Evolutionary conservation across 306 rosid genomes (phyloP).

Genomic region (Oemleria cerasiformis): DNA sequence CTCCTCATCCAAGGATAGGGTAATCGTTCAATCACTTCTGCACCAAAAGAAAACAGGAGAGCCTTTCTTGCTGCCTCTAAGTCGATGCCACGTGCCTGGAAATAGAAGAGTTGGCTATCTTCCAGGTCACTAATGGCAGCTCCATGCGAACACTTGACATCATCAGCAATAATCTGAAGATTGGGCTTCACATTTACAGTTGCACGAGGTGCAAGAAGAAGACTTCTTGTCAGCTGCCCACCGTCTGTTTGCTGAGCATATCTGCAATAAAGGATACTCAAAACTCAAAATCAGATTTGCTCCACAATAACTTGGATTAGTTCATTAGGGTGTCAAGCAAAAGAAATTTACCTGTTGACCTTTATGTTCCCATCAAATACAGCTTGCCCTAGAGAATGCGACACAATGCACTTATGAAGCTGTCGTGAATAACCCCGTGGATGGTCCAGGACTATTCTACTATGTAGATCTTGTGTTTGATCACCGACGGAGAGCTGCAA

Average conservation of each 20-base stretch:
- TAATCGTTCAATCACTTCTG: slow-evolving; percentile 68
- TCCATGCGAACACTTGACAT: slow-evolving; percentile 95
- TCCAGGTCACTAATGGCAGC: slow-evolving; percentile 96
- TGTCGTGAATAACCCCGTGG: slow-evolving; percentile 90
- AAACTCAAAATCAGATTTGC: too few species aligned
- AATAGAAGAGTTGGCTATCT: slow-evolving; percentile 78
- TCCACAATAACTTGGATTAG: too few species aligned
- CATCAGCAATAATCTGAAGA: slow-evolving; percentile 90
- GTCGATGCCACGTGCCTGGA: slow-evolving; percentile 82
- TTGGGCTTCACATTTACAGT: slow-evolving; percentile 87
- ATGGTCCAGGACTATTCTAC: slow-evolving; percentile 76
- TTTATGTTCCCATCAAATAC: slow-evolving; percentile 86
- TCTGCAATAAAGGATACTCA: slow-evolving; percentile 30
- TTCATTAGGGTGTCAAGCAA: background rate
- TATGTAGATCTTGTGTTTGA: slow-evolving; percentile 93
- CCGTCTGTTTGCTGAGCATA: slow-evolving; percentile 96
- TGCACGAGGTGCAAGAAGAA: slow-evolving; percentile 92
- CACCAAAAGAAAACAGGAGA: slow-evolving; percentile 76
- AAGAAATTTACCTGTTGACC: slow-evolving; percentile 78
- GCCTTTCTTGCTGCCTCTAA: slow-evolving; percentile 70
- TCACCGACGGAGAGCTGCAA: slow-evolving; percentile 68
- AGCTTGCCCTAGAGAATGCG: slow-evolving; percentile 86
- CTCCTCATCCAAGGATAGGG: slow-evolving; percentile 57
- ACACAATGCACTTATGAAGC: slow-evolving; percentile 88
- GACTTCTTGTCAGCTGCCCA: slow-evolving; percentile 89